Base-by-base conservation (phyloP, 352 stramenopile genomes). In the Phytophthora uliginosa region DNA sequence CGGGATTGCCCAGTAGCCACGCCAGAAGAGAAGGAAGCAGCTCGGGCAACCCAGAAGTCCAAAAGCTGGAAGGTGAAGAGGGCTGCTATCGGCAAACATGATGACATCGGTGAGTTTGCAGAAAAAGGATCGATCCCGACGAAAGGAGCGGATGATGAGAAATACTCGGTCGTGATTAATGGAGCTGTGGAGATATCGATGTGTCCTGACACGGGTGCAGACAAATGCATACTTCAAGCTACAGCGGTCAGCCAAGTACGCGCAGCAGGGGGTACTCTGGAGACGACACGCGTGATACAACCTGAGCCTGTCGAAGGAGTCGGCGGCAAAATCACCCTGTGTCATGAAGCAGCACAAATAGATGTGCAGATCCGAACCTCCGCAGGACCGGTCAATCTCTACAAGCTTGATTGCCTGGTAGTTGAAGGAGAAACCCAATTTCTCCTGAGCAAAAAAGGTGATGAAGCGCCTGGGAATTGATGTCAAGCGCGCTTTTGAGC, bases 391-490 rank as follows among this genome's bases (percentile, higher is more conserved):
- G 58, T 73, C 3, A 62, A 62, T 36, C 38, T 73, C 3, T 61
- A 61, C 38, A 61, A 68, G 3, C 26, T 64, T 0, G 36, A 59
- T 2, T 73, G 52, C 34, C 28, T 73, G 12, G 38, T 65, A 18
- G 47, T 71, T 1, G 9, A 36, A 26, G 50, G 26, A 10, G 20
- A 63, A 34, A 31, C 45, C 9, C 24, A 63, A 33, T 67, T 73
- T 4, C n/a, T 73, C 2, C 50, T 57, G 38, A 34, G 40, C 2
- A 58, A 45, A 52, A 56, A 36, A 13, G 24, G 57, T 66, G 13
- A 55, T 64, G 42, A 69, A 64, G 22, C 34, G 36, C 8, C 47
- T 69, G 10, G 59, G 53, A 20, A 74, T 74, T 45, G 66, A 74
- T 59, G 47, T 65, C 13, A 61, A 74, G n/a, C 31, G 58, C 4